phyloP scores from a whole-genome alignment of 257 asterid species.

The Prunella vulgaris region DNA sequence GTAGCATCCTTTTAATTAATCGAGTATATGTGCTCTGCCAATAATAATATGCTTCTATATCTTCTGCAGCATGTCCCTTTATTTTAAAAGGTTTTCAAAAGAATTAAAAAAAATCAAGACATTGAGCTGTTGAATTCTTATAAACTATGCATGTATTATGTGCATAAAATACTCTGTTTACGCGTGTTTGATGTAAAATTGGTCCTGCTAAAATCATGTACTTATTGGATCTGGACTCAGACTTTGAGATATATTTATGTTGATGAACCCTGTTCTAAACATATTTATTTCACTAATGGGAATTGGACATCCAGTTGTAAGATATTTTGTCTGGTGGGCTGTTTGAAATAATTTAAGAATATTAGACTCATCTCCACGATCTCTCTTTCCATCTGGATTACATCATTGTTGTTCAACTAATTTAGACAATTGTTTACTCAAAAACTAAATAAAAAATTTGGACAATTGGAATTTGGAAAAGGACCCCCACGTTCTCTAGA shows the following conservation, averaged over 20 bases:
- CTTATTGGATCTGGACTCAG: not conserved
- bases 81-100: not conserved
- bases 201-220: not conserved
- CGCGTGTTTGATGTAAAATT: constrained; percentile 19
- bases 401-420: constrained; percentile 7
- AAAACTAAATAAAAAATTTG: too few relatives aligned
- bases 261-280: not conserved
- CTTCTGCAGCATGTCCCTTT: not conserved
- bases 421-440: not conserved
- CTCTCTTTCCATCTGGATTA: not conserved
- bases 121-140: constrained; percentile 9
- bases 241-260: not conserved
- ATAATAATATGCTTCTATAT: not conserved
- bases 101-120: not conserved
- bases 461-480: constrained; percentile 6
- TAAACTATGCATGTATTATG: not conserved
- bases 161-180: constrained; percentile 4
- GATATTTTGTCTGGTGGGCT: constrained; percentile 25
- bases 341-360: constrained; percentile 15
- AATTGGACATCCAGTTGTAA: constrained; percentile 20
- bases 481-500: constrained; percentile 30
- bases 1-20: not conserved
- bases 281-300: not conserved
- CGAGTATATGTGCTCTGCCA: not conserved
- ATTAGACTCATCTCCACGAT: constrained; percentile 25